Percentiles rank a stretch among this genome's conserved stretches.
phyloP scores from a whole-genome alignment of 805 yeast species.

The Jamesozyma rosinii region DNA sequence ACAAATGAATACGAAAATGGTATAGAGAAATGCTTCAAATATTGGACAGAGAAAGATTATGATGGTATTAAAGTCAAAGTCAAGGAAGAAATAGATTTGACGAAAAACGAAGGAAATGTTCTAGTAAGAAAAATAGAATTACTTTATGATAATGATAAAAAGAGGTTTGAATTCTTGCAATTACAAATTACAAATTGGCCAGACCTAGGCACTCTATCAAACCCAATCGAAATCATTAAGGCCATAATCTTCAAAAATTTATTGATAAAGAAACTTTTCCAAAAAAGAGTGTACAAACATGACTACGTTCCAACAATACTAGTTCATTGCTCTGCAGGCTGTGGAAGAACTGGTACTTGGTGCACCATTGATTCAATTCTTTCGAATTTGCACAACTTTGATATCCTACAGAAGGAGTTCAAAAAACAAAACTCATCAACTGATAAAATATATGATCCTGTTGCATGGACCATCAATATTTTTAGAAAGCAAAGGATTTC shows the following conservation, averaged over 20 bases:
- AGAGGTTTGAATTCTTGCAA: constrained; percentile 49
- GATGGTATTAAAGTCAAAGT: constrained; percentile 23
- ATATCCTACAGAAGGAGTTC: constrained; percentile 13
- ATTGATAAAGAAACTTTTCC: constrained; percentile 28
- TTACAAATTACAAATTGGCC: constrained; percentile 77
- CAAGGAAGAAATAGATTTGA: constrained; percentile 15
- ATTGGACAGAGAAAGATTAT: constrained; percentile 61
- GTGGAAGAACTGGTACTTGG: constrained; percentile 91
- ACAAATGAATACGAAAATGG: constrained; percentile 71
- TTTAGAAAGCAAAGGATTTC: constrained; percentile 68
- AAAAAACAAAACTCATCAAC: constrained; percentile 5
- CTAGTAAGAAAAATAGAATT: constrained; percentile 34
- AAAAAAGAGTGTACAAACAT: constrained; percentile 8
- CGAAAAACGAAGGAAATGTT: constrained; percentile 7
- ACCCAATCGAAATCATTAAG: constrained; percentile 48
- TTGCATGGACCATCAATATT: constrained; percentile 52
- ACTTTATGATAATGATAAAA: constrained; percentile 23
- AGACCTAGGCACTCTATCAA: constrained; percentile 60
- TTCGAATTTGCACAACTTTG: constrained; percentile 29
- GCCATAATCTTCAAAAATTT: constrained; percentile 41
- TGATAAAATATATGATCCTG: constrained; percentile 36
- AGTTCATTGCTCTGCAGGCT: constrained; percentile 94
- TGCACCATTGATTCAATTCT: constrained; percentile 58
- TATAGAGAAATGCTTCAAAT: constrained; percentile 71
- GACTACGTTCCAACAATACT: constrained; percentile 44